Base-by-base conservation (phyloP, 805 yeast species). In the Kurtzmaniella cleridarum region DNA sequence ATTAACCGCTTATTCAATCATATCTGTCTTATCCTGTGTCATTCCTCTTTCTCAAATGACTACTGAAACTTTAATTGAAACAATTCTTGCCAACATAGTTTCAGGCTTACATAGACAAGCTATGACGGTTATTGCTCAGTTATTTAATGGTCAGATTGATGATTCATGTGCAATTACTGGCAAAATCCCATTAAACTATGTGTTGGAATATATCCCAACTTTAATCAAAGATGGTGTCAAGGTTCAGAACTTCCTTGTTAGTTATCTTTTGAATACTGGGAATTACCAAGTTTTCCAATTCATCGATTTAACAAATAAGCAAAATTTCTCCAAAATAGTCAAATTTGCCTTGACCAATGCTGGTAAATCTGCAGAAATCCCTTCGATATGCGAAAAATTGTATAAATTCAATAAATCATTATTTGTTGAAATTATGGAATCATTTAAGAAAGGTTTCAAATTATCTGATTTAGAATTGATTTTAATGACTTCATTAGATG, bases 1-100 rank as follows among this genome's bases (percentile, higher is more conserved):
- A 57, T 73, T 87, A 42, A 82, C 96, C 14, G 88, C 91, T 2
- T 91, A 86, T 57, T 84, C 95, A 35, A 69, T 89, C 11, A 56
- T 91, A 17, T 76, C 91, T 0, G 96, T 91, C 2, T 64, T 90
- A 37, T 75, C 84, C 5, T 71, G 91, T 3, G 82, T 91, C 34
- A 72, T 81, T 35, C 83, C 87, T 5, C 69, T 93, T 34, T 44
- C 60, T 5, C 31, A 50, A 18, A 57, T 54, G 11, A 43, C 65
- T 16, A 52, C 63, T 13, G 44, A 45, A 15, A 50, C 68, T 3
- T 52, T 68, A 35, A 60, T 72, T 4, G 56, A 55, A 18, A 53
- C 69, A 1, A 55, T 68, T 11, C 46, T 66, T 31, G 50, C 50
- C 32, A 60, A 57, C 41, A 46, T 28, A 5, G 7, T 28, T 15